Evolutionary conservation across 129 eudicot genomes (phyloP).

Genomic region (Cynara cardunculus): DNA sequence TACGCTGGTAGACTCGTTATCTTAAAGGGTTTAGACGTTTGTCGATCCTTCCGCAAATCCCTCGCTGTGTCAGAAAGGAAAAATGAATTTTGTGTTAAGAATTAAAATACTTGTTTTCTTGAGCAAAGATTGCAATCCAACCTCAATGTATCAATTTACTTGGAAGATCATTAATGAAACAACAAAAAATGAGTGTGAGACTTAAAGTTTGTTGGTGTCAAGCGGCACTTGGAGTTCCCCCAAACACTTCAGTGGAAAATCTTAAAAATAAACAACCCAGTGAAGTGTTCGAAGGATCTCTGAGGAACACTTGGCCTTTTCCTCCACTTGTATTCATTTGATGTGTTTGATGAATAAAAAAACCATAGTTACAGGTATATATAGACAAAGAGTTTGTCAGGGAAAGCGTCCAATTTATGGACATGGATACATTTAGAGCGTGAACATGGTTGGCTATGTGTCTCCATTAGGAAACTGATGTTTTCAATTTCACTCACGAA

Average conservation of each 20-base stretch:
- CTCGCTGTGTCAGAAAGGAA: neutral
- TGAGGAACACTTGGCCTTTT: conserved; percentile 11
- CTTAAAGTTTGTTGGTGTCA: neutral
- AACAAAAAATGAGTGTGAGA: neutral
- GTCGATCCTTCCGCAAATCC: too few relatives aligned
- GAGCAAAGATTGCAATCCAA: too few relatives aligned
- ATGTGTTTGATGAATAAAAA: neutral
- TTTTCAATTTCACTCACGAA: neutral
- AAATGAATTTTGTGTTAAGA: conserved; percentile 6
- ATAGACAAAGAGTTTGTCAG: neutral
- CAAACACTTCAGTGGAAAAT: conserved; percentile 29
- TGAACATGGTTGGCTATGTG: conserved; percentile 12
- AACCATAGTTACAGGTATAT: neutral
- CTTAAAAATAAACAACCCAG: neutral
- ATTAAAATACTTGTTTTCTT: neutral
- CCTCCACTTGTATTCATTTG: neutral
- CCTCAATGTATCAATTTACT: neutral
- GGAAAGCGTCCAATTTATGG: neutral
- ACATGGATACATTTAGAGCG: neutral
- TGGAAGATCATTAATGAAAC: neutral
- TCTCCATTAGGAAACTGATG: neutral
- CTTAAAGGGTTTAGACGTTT: too few relatives aligned
- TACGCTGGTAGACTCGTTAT: too few relatives aligned
- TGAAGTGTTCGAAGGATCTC: conserved; percentile 28
- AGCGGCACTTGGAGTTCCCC: conserved; percentile 22